Base-by-base conservation (phyloP, 805 yeast species). In the Metschnikowia santaceciliae region DNA sequence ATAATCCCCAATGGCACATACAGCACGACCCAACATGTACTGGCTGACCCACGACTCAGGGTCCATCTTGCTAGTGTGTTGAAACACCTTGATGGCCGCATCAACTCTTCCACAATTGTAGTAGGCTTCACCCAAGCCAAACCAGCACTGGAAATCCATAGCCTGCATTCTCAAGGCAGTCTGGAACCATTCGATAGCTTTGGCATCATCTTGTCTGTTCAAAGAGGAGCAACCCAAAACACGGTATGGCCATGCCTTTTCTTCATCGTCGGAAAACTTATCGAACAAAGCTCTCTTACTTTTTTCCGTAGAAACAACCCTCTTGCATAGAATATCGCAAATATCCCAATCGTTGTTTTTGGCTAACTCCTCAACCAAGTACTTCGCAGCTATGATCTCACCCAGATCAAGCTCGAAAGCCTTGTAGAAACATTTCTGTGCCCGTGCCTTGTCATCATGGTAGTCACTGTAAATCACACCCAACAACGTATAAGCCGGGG, bases 71-170 rank as follows among this genome's bases (percentile, higher is more conserved):
- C 81, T 61, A 0, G 91, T 89, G 51, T 82, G 83, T 32, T 72
- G 74, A 59, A 90, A 87, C 1, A 94, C 97, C 65, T 88, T 90
- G 8, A 80, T 74, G 0, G 96, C 89, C 2, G 98, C 96, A 50
- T 88, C 91, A 41, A 85, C 72, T 54, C 96, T 77, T 2, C 99
- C 99, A 65, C 94, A 82, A 23, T 83, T 80, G 49, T 79, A 74
- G 65, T 94, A 94, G 0, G 97, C 92, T 65, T 94, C 98, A n/a
- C 99, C 99, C n/a, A 94, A 72, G 0, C 97, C 97, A 30, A 87
- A 74, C 97, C 98, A 92, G 2, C 96, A 85, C 56, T 88, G 85
- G 1, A 80, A 64, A 66, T 94, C 97, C 48, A 62, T 55, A 0
- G 86, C 72, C 40, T 83, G 72, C 55, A 86, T 71, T 54, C 97